Conservation (phyloP, 495 filamentous ascomycete genomes). For the Corynascus novoguineensis region DNA sequence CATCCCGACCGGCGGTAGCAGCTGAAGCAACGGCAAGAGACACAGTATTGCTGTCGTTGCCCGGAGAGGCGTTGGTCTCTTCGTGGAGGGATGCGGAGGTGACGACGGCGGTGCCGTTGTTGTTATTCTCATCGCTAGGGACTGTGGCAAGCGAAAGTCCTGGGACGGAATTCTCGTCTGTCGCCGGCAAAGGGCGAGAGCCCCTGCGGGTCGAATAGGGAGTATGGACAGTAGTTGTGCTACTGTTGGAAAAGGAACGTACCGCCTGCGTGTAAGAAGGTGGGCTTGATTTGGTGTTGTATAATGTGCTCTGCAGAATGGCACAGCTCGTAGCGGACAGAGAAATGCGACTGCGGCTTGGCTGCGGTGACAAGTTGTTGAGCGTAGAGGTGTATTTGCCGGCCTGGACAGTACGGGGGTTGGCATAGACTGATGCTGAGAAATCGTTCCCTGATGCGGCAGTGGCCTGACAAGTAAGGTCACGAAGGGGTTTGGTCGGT, state of each 20-base stretch:
- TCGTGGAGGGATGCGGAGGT: background rate
- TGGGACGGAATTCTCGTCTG: background rate
- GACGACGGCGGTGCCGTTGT: background rate
- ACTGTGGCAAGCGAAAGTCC: background rate
- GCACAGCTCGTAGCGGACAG: constrained; percentile 27
- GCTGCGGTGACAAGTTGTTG: background rate
- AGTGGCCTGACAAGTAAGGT: constrained; percentile 14
- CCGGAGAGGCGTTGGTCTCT: background rate
- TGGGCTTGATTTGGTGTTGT: background rate
- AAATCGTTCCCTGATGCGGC: constrained; percentile 24
- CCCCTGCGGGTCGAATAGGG: no score
- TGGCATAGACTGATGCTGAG: constrained; percentile 18
- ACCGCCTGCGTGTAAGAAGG: background rate
- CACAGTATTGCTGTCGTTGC: background rate
- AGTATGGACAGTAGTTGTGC: background rate
- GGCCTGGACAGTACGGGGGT: constrained; percentile 3
- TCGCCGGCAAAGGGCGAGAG: background rate
- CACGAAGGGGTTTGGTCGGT: background rate
- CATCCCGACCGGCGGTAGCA: no score
- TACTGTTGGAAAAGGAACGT: background rate
- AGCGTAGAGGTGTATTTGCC: background rate
- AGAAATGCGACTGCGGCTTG: constrained; percentile 17
- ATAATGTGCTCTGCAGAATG: constrained; percentile 18
- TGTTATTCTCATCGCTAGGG: background rate
- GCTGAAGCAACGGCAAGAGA: no score